Conservation (phyloP, 2,329 filamentous ascomycete species). For the Sporothrix globosa region DNA sequence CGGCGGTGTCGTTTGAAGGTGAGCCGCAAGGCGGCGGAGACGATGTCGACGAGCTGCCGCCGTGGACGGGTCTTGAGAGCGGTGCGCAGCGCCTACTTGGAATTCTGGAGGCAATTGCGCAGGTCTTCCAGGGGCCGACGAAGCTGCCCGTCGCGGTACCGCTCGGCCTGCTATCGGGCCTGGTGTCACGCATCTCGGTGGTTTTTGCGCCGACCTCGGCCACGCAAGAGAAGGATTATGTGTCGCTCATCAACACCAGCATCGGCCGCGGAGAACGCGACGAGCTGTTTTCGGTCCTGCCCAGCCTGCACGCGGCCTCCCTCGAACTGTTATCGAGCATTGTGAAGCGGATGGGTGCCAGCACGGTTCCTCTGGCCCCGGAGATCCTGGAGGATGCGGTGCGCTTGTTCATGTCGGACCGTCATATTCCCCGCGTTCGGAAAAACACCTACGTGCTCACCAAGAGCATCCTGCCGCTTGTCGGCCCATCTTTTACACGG, state of each 20-base stretch:
- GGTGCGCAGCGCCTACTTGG: conserved; percentile 71
- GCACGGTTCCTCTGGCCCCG: conserved; percentile 62
- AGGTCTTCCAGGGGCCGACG: conserved; percentile 66
- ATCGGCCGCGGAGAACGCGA: conserved; percentile 81
- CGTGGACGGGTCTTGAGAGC: conserved; percentile 74
- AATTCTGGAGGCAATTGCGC: conserved; percentile 66
- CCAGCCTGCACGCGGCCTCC: conserved; percentile 73
- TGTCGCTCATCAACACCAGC: conserved; percentile 69
- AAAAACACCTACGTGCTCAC: conserved; percentile 63
- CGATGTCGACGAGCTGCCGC: conserved; percentile 57
- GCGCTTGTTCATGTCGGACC: conserved; percentile 68
- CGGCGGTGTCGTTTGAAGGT: conserved; percentile 48
- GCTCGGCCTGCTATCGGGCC: conserved; percentile 67
- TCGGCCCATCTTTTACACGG: conserved; percentile 70
- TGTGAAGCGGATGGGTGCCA: conserved; percentile 59
- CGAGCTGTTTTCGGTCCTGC: conserved; percentile 72
- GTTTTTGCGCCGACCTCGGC: conserved; percentile 57
- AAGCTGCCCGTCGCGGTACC: conserved; percentile 68
- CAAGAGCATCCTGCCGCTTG: conserved; percentile 59
- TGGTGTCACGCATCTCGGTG: conserved; percentile 70
- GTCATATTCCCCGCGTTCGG: conserved; percentile 59
- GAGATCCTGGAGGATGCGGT: conserved; percentile 71
- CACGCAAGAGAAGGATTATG: conserved; percentile 48
- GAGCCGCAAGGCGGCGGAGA: conserved; percentile 54
- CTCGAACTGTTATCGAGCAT: conserved; percentile 64